These are phyloP conservation scores for Chromosphaera perkinsii DNA, from an alignment of 208 protist species.

Conservation along the genomic window DNA sequence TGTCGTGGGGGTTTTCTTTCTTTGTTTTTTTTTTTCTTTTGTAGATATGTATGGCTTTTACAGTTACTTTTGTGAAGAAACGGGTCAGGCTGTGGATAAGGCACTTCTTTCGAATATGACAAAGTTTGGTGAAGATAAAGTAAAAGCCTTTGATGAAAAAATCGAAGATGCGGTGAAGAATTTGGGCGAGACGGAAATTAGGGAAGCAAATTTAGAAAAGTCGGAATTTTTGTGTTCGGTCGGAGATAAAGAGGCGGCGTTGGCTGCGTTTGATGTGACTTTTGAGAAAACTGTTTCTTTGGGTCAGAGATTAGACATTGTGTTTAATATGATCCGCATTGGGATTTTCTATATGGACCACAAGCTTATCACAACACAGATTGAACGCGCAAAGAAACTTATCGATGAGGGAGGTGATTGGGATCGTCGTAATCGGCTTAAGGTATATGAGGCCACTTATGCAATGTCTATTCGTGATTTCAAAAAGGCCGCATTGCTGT, in stretches of 20 bases:
- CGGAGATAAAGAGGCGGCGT: slow-evolving; percentile 84
- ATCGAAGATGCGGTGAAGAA: slow-evolving; percentile 87
- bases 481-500: slow-evolving; percentile 70
- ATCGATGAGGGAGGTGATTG: slow-evolving; percentile 95
- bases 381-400: slow-evolving; percentile 76
- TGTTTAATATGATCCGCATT: slow-evolving; percentile 87
- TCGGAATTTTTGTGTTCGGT: slow-evolving; percentile 84
- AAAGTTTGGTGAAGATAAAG: no score
- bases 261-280: slow-evolving; percentile 77
- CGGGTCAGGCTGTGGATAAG: no score
- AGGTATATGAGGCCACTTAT: slow-evolving; percentile 95
- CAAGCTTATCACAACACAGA: slow-evolving; percentile 70
- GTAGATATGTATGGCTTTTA: no score
- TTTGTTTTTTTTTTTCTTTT: no score
- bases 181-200: slow-evolving; percentile 90
- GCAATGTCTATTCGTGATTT: slow-evolving; percentile 88
- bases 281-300: slow-evolving; percentile 77
- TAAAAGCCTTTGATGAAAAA: slow-evolving; percentile 76
- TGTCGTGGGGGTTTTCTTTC: no score
- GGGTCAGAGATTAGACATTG: slow-evolving; percentile 88
- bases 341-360: slow-evolving; percentile 89
- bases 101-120: no score
- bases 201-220: slow-evolving; percentile 81
- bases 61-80: no score
- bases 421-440: slow-evolving; percentile 86